Conservation (phyloP, 169 alveolate genomes). For the Eimeria zaria region DNA sequence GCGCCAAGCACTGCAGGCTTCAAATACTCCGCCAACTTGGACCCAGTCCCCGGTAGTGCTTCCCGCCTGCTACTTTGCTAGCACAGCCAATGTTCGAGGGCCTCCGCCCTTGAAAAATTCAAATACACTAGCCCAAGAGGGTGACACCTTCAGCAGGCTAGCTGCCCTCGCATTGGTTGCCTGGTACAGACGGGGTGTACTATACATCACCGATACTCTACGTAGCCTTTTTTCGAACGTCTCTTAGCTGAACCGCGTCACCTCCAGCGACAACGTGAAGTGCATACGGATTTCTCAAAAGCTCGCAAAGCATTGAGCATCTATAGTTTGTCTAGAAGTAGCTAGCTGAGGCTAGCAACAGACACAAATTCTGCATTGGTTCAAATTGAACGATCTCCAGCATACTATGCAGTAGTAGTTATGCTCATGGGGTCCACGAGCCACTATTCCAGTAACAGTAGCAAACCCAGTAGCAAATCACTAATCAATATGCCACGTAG, state of each 20-base stretch:
- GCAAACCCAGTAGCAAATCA: too few species aligned
- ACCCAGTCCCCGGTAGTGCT: slow-evolving; percentile 92
- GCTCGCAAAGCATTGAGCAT: neutral
- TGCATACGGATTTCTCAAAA: neutral
- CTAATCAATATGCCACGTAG: neutral
- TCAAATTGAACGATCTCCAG: neutral
- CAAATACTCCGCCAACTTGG: slow-evolving; percentile 92
- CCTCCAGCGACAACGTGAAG: neutral
- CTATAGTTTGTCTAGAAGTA: neutral
- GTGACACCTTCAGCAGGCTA: neutral
- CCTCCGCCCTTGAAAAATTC: neutral
- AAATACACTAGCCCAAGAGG: neutral
- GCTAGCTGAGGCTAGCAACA: neutral
- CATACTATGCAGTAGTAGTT: neutral
- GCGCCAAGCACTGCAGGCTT: slow-evolving; percentile 93
- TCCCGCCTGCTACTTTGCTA: neutral
- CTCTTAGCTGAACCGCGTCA: neutral
- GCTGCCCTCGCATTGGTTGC: neutral
- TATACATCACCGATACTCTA: neutral
- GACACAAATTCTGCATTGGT: neutral
- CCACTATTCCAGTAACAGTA: neutral
- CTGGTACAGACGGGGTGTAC: neutral
- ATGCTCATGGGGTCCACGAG: neutral
- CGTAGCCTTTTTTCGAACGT: neutral
- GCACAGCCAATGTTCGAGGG: neutral